Evolutionary conservation across 371 early-diverging fungal genomes (phyloP).

Genomic region (Mortierella sp.): DNA sequence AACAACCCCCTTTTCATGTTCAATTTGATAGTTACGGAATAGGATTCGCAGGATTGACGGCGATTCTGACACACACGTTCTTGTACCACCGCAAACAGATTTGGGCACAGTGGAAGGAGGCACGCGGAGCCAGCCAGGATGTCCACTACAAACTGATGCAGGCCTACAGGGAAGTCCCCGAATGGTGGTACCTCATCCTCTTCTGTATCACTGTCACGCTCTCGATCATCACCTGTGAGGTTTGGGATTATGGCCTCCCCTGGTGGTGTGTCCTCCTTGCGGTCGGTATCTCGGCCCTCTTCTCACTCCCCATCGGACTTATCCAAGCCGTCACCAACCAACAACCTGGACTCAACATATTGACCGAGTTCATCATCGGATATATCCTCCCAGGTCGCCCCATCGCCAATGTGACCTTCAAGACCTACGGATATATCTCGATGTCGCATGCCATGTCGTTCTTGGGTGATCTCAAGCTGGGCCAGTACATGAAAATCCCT

Average conservation of each 20-base stretch:
- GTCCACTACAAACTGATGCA: conserved; percentile 65
- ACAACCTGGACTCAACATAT: conserved; percentile 79
- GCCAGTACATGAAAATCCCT: conserved; percentile 82
- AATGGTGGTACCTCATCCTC: conserved; percentile 80
- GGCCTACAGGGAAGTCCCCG: conserved; percentile 73
- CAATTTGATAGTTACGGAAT: conserved; percentile 43
- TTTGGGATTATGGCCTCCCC: conserved; percentile 69
- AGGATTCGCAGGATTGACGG: conserved; percentile 66
- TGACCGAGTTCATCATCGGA: conserved; percentile 76
- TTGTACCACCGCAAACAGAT: conserved; percentile 68
- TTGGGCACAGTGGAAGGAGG: conserved; percentile 50
- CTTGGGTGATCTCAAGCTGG: conserved; percentile 66
- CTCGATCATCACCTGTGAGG: conserved; percentile 73
- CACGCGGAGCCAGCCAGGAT: conserved; percentile 42
- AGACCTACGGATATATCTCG: conserved; percentile 67
- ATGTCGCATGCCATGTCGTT: conserved; percentile 67
- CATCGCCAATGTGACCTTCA: conserved; percentile 63
- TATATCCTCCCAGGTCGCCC: conserved; percentile 72
- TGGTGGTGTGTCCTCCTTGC: conserved; percentile 85
- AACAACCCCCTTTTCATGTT: neutral
- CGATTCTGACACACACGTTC: conserved; percentile 67
- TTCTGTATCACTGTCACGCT: conserved; percentile 70
- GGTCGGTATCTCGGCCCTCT: conserved; percentile 70
- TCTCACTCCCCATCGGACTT: conserved; percentile 86
- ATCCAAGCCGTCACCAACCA: conserved; percentile 83